phyloP scores from a whole-genome alignment of 495 filamentous ascomycete species.

The Amphirosellinia nigrospora region DNA sequence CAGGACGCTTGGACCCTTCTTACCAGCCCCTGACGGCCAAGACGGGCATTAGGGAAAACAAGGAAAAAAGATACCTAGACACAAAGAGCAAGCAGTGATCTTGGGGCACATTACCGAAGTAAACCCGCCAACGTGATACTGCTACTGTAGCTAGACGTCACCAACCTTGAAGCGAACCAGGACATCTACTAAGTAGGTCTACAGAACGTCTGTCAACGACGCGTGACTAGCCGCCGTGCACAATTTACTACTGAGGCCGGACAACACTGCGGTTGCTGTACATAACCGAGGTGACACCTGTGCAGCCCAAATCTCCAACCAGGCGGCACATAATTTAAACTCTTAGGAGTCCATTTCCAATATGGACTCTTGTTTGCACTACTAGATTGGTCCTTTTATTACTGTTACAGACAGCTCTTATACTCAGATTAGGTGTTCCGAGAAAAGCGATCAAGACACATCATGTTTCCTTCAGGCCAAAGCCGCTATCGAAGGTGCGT shows the following conservation, averaged over 20 bases:
- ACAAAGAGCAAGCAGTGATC: conserved; percentile 6
- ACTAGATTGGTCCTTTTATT: neutral
- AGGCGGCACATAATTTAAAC: neutral
- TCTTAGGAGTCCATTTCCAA: neutral
- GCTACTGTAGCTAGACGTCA: neutral
- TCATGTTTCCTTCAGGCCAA: no score
- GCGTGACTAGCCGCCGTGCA: conserved; percentile 4
- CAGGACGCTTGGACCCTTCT: conserved; percentile 24
- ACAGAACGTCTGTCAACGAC: neutral
- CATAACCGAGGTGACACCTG: neutral
- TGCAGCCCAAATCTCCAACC: neutral
- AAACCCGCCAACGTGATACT: conserved; percentile 18
- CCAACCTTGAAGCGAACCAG: neutral
- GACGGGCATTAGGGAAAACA: neutral
- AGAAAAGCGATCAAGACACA: no score
- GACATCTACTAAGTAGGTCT: neutral
- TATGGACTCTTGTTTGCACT: neutral
- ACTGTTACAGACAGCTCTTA: neutral
- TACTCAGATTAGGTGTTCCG: neutral
- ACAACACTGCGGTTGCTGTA: neutral
- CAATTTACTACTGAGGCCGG: neutral
- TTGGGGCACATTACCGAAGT: conserved; percentile 23
- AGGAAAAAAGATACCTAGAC: neutral
- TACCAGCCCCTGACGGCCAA: conserved; percentile 7
- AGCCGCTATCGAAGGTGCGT: neutral